These are phyloP conservation scores for Neofusicoccum umdonicola DNA, from an alignment of 2,329 filamentous ascomycete genomes.

Conservation along the genomic window DNA sequence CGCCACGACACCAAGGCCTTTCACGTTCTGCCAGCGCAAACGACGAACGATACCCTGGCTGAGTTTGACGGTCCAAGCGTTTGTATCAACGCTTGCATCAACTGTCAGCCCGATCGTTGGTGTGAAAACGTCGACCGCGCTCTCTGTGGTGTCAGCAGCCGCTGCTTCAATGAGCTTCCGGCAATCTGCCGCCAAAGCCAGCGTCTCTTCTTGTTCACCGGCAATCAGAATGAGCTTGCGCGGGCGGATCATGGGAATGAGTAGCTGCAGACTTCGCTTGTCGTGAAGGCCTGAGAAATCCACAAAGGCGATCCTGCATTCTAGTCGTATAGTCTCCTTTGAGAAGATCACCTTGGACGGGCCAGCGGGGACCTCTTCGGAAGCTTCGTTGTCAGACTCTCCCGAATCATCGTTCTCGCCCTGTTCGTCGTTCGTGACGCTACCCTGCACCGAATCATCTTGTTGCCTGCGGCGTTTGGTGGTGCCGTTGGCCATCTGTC, in stretches of 20 bases:
- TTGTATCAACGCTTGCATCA: constrained; percentile 94
- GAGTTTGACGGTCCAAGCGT: constrained; percentile 93
- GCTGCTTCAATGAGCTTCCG: constrained; percentile 60
- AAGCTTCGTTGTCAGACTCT: constrained; percentile 51
- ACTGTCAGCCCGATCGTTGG: constrained; percentile 71
- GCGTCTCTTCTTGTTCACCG: constrained; percentile 71
- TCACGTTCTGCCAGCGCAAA: constrained; percentile 91
- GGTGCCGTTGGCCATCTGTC: constrained; percentile 39
- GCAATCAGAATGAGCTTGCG: constrained; percentile 92
- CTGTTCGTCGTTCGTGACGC: constrained; percentile 18
- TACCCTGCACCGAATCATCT: constrained; percentile 31
- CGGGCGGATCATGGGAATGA: constrained; percentile 90
- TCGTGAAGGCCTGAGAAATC: constrained; percentile 93
- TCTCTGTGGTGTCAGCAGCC: constrained; percentile 44
- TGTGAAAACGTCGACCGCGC: constrained; percentile 70
- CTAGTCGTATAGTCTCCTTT: constrained; percentile 63
- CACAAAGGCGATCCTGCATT: constrained; percentile 78
- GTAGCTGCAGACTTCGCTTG: constrained; percentile 87
- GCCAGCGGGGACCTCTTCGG: constrained; percentile 53
- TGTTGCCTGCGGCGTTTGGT: constrained; percentile 59
- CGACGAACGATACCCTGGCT: constrained; percentile 80
- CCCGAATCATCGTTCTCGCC: constrained; percentile 48
- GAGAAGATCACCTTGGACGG: constrained; percentile 74
- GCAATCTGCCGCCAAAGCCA: constrained; percentile 75
- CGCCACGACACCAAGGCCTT: constrained; percentile 87